A percentile compares a stretch with the other conserved stretches of the same genome.
phyloP scores from a whole-genome alignment of 768 basidiomycete species.

The Mycena crocata region DNA sequence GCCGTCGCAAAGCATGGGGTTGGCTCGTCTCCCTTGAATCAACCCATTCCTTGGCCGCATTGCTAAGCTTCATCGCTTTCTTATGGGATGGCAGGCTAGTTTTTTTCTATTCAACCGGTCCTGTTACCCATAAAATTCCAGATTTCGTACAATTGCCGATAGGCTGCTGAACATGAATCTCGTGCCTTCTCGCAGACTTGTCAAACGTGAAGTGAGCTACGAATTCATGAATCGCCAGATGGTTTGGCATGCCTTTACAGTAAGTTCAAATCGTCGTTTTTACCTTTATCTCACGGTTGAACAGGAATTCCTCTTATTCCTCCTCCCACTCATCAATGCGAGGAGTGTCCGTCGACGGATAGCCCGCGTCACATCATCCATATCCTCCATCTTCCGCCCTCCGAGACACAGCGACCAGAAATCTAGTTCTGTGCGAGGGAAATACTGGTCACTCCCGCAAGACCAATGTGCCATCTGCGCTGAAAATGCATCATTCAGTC shows the following conservation, averaged over 20 bases:
- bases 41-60: slow-evolving; percentile 66
- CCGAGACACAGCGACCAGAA: slow-evolving; percentile 13
- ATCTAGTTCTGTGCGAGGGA: slow-evolving; percentile 55
- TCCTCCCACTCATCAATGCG: slow-evolving; percentile 86
- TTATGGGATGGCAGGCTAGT: slow-evolving; percentile 87
- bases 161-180: slow-evolving; percentile 81
- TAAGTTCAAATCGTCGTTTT: slow-evolving; percentile 51
- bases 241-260: slow-evolving; percentile 99
- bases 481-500: slow-evolving; percentile 74
- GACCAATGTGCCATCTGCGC: slow-evolving; percentile 93
- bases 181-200: slow-evolving; percentile 73
- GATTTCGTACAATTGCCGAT: slow-evolving; percentile 88
- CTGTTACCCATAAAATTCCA: slow-evolving; percentile 43
- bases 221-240: slow-evolving; percentile 99
- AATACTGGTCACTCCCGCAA: slow-evolving; percentile 74
- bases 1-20: slow-evolving; percentile 80
- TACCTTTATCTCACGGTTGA: slow-evolving; percentile 11
- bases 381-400: slow-evolving; percentile 44
- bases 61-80: slow-evolving; percentile 86
- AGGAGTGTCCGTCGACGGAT: slow-evolving; percentile 71
- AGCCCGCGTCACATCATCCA: slow-evolving; percentile 48
- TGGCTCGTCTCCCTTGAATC: slow-evolving; percentile 75
- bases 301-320: slow-evolving; percentile 95
- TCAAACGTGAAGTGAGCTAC: slow-evolving; percentile 90
- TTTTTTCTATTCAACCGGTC: neutral